Evolutionary conservation across 306 rosid genomes (phyloP).

Genomic region (Chamaecrista fasciculata): DNA sequence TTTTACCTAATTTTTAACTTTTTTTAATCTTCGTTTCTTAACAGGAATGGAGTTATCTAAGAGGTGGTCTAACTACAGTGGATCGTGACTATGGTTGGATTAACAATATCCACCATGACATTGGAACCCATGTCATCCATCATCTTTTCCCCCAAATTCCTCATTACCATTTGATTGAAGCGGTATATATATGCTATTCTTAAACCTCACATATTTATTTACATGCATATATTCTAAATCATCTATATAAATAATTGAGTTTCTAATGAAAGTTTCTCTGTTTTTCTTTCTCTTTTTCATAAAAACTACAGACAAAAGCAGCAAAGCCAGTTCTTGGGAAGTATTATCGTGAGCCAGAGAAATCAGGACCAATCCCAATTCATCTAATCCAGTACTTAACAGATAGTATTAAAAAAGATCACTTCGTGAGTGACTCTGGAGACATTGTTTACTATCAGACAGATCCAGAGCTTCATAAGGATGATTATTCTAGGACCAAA

Average conservation of each 20-base stretch:
- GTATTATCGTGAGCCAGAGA: slow-evolving; percentile 84
- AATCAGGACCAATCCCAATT: slow-evolving; percentile 71
- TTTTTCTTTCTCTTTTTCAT: background rate
- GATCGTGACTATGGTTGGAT: slow-evolving; percentile 92
- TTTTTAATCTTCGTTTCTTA: background rate
- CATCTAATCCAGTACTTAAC: slow-evolving; percentile 67
- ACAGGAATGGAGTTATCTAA: slow-evolving; percentile 87
- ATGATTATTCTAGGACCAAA: slow-evolving; percentile 39
- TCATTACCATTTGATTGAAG: slow-evolving; percentile 86
- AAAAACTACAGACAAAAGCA: slow-evolving; percentile 61
- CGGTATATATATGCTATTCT: slow-evolving; percentile 48
- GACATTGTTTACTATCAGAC: slow-evolving; percentile 74
- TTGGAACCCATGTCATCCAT: slow-evolving; percentile 98
- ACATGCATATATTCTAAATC: too few relatives aligned
- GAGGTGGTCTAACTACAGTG: slow-evolving; percentile 91
- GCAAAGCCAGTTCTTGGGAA: slow-evolving; percentile 77
- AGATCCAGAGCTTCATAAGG: slow-evolving; percentile 46
- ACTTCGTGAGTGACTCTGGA: slow-evolving; percentile 74
- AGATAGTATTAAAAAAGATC: slow-evolving; percentile 66
- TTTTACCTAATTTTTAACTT: background rate
- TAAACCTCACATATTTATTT: background rate
- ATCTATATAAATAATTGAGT: too few relatives aligned
- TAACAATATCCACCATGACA: slow-evolving; percentile 88
- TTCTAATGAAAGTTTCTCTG: background rate
- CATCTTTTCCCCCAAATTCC: slow-evolving; percentile 99